Percentiles rank a stretch among this genome's conserved stretches.
Evolutionary conservation across 106 monocot species (phyloP).

Genomic region (Chionographis japonica): DNA sequence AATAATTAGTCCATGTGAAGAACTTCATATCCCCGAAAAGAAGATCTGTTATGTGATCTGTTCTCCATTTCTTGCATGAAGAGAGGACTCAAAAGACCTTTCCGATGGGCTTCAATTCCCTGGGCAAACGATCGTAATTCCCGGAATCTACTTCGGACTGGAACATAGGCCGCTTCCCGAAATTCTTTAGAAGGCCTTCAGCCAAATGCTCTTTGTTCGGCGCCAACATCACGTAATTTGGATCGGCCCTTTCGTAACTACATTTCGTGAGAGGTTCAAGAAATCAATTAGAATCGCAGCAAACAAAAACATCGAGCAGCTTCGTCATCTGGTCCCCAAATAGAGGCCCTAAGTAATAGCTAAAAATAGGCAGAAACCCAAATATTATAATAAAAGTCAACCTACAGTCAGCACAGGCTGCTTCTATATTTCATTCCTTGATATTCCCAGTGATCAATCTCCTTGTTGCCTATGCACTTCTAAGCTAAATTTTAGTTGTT

Average conservation of each 20-base stretch:
- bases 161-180: conserved; percentile 82
- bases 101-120: conserved; percentile 66
- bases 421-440: too few relatives aligned
- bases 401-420: too few relatives aligned
- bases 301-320: background rate
- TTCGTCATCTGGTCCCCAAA: too few relatives aligned
- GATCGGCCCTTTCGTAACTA: conserved; percentile 95
- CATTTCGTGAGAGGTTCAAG: background rate
- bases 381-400: too few relatives aligned
- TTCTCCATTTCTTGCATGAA: background rate
- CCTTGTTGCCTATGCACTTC: too few relatives aligned
- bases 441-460: too few relatives aligned
- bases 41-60: too few relatives aligned
- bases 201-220: conserved; percentile 93
- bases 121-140: conserved; percentile 71
- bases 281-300: background rate
- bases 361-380: too few relatives aligned
- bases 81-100: conserved; percentile 49
- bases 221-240: conserved; percentile 94
- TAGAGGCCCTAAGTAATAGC: too few relatives aligned
- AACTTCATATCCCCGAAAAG: too few relatives aligned
- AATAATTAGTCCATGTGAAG: too few relatives aligned
- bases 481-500: too few relatives aligned
- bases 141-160: conserved; percentile 70
- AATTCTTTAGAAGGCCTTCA: conserved; percentile 62